Base-by-base conservation (phyloP, 805 yeast species). In the Ogataea henricii region DNA sequence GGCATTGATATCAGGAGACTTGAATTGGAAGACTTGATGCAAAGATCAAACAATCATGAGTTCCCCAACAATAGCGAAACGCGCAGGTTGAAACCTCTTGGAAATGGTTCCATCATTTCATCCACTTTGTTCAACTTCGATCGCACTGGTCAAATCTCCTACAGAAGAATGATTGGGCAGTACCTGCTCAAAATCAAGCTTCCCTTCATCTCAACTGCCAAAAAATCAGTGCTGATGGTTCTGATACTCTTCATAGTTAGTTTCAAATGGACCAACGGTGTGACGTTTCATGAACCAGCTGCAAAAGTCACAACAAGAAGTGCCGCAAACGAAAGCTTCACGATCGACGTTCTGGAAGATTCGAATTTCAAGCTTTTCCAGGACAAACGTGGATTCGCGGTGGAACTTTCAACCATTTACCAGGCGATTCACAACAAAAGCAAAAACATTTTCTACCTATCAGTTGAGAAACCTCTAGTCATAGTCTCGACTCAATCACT, bases 1-100 rank as follows among this genome's bases (percentile, higher is more conserved):
- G 74, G 85, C 14, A 77, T 88, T 32, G 96, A 89, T 66, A 67
- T 83, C 25, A 76, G 83, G 40, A 72, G 89, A 45, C 63, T 77
- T 22, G 91, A 85, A 54, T 70, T 84, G 14, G 77, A 77, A 13
- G 89, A 83, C 50, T 60, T 82, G 10, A 60, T 78, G 40, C 71
- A 60, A 47, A 42, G 54, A 20, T 47, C 59, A 5, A 40, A 45
- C 36, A 51, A 51, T 14, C 55, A 47, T 33, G 58, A 55, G 27
- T 40, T 44, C n/a, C n/a, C 39, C n/a, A 33, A 43, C 9, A 22
- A 35, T 14, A 36, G 40, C 17, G 41, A 43, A 21, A 22, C 34
- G 3, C 36, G 14, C 20, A 40, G 35, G 9, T 35, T 56, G 38
- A 53, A 53, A 36, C 53, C 60, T 2, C 43, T 60, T 6, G 63